phyloP scores from a whole-genome alignment of 371 early-diverging fungal species.

The Apophysomyces ossiformis region DNA sequence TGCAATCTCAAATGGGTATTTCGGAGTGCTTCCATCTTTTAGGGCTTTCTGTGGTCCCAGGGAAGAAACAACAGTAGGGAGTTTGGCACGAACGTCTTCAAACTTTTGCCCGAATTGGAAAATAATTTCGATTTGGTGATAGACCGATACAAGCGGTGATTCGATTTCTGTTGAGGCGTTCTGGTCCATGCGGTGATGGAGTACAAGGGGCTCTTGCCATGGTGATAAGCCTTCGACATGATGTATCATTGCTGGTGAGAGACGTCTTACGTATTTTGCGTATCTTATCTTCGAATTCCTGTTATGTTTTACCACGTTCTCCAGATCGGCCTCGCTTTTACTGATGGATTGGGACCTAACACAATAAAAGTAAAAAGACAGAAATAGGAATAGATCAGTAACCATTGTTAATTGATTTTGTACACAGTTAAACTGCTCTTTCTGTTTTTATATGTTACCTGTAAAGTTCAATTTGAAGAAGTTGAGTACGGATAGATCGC shows the following conservation, averaged over 20 bases:
- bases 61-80: constrained; percentile 44
- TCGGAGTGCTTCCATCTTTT: background rate
- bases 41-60: background rate
- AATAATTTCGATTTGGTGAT: constrained; percentile 43
- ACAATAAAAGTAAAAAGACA: no score
- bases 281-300: constrained; percentile 25
- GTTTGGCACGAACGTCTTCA: constrained; percentile 39
- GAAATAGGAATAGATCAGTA: background rate
- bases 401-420: no score
- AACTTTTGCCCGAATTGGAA: constrained; percentile 44
- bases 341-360: constrained; percentile 37
- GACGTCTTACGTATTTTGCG: constrained; percentile 31
- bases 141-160: constrained; percentile 43
- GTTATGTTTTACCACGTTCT: constrained; percentile 18
- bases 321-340: constrained; percentile 39
- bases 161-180: constrained; percentile 34
- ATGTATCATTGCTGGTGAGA: constrained; percentile 38
- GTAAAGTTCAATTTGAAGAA: constrained; percentile 43
- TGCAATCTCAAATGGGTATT: constrained; percentile 1
- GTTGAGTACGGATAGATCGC: constrained; percentile 32
- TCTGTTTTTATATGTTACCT: constrained; percentile 25
- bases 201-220: constrained; percentile 38
- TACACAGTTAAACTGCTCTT: no score
- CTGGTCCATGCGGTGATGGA: constrained; percentile 38
- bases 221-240: constrained; percentile 28